A percentile compares a stretch with the other conserved stretches of the same genome.
phyloP scores from a whole-genome alignment of 371 early-diverging fungal species.

The Zychaea mexicana region DNA sequence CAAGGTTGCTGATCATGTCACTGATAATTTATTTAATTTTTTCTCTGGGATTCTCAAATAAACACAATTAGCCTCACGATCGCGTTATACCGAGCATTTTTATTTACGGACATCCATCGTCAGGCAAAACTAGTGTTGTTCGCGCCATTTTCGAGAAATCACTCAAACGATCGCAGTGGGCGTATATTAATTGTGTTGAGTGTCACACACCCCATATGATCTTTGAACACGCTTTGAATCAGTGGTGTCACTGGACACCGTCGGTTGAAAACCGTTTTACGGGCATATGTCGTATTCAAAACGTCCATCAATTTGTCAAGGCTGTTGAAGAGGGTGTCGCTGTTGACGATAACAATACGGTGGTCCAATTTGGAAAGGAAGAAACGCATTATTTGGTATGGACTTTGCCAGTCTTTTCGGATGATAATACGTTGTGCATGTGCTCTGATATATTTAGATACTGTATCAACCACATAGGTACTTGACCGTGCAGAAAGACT shows the following conservation, averaged over 20 bases:
- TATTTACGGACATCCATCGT: constrained; percentile 70
- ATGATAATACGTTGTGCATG: too few relatives aligned
- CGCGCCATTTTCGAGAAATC: constrained; percentile 38
- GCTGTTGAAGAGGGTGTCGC: constrained; percentile 32
- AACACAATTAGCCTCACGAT: constrained; percentile 33
- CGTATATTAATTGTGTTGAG: constrained; percentile 74
- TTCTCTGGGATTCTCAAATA: not conserved
- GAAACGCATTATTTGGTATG: constrained; percentile 52
- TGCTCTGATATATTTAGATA: too few relatives aligned
- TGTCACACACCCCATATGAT: constrained; percentile 73
- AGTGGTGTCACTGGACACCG: constrained; percentile 54
- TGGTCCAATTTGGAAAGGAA: constrained; percentile 12
- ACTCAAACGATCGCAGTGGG: constrained; percentile 32
- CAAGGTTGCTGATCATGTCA: not conserved
- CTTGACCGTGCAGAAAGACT: constrained; percentile 85
- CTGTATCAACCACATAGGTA: too few relatives aligned
- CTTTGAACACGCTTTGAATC: constrained; percentile 73
- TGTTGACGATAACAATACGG: constrained; percentile 5
- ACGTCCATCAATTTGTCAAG: constrained; percentile 69
- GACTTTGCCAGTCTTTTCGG: too few relatives aligned
- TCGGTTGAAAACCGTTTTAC: constrained; percentile 40
- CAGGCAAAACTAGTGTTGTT: constrained; percentile 76
- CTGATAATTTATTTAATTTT: not conserved
- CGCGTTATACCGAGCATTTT: constrained; percentile 53
- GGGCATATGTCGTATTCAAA: constrained; percentile 60